phyloP scores from a whole-genome alignment of 1,139 yeast species.

The Arxiozyma heterogenica region DNA sequence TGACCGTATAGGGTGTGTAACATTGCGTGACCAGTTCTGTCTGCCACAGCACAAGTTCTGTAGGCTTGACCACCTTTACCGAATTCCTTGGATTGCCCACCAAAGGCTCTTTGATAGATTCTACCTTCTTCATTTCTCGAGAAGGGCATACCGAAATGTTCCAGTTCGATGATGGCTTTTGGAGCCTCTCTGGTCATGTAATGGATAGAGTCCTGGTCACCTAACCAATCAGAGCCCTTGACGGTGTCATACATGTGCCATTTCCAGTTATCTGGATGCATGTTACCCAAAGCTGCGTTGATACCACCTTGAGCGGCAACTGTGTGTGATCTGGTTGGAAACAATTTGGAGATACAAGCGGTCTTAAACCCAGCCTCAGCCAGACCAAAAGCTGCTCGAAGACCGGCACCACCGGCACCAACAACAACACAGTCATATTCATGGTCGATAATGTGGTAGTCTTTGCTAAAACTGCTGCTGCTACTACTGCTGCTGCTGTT shows the following conservation, averaged over 20 bases:
- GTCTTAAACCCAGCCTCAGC: constrained; percentile 97
- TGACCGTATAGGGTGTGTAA: constrained; percentile 95
- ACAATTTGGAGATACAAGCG: constrained; percentile 92
- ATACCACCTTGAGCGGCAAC: constrained; percentile 99
- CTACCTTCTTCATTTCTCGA: constrained; percentile 95
- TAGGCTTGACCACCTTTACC: constrained; percentile 99
- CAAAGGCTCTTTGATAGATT: constrained; percentile 97
- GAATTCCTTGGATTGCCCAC: constrained; percentile 91
- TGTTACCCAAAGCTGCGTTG: constrained; percentile 92
- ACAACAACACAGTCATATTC: constrained; percentile 97
- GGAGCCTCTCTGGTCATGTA: constrained; percentile 99
- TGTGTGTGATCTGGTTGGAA: constrained; percentile 97
- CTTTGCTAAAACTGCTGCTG: neutral
- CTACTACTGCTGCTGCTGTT: neutral
- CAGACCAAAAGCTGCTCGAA: constrained; percentile 95
- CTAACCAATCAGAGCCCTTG: constrained; percentile 99
- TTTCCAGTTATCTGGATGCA: constrained; percentile 98
- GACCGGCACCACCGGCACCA: constrained; percentile 99
- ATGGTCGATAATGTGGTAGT: constrained; percentile 85
- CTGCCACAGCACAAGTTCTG: constrained; percentile 99
- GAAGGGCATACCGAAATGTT: constrained; percentile 97
- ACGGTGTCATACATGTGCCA: constrained; percentile 99
- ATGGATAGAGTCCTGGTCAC: constrained; percentile 98
- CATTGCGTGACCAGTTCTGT: constrained; percentile 96
- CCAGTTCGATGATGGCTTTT: constrained; percentile 87